Evolutionary conservation across 495 filamentous ascomycete species (phyloP).

Genomic region (Penicillium atrosanguineum): DNA sequence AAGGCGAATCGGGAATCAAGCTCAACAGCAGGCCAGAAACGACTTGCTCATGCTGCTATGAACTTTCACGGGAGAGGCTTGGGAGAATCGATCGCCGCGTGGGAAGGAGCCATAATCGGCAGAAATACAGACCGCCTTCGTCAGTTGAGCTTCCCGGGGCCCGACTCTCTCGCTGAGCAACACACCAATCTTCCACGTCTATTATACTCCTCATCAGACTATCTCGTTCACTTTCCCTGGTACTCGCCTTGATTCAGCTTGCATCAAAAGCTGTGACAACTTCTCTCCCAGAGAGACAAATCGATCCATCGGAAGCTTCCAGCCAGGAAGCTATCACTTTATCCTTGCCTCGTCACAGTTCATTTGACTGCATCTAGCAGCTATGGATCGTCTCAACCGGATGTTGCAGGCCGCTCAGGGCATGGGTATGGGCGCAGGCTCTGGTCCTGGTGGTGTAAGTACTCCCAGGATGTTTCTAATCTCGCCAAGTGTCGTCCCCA

Average conservation of each 20-base stretch:
- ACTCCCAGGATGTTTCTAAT: constrained; percentile 6
- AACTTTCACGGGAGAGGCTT: constrained; percentile 16
- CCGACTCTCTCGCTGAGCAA: constrained; percentile 5
- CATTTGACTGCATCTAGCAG: constrained; percentile 20
- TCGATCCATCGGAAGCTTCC: constrained; percentile 34
- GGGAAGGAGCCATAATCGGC: constrained; percentile 18
- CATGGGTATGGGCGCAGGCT: constrained; percentile 67
- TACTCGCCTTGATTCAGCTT: neutral
- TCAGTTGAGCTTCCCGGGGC: constrained; percentile 26
- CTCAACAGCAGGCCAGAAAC: constrained; percentile 7
- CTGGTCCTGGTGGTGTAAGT: constrained; percentile 76
- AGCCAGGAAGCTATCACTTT: constrained; percentile 33
- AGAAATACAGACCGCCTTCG: constrained; percentile 27
- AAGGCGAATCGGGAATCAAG: constrained; percentile 6
- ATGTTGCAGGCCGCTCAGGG: constrained; percentile 77
- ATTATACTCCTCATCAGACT: neutral
- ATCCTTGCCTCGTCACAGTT: constrained; percentile 18
- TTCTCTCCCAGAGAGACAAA: neutral
- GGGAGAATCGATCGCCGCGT: constrained; percentile 26
- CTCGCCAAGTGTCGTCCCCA: constrained; percentile 1
- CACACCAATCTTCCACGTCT: constrained; percentile 8
- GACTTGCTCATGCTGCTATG: constrained; percentile 19
- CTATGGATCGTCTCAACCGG: constrained; percentile 83
- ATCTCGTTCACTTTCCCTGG: neutral
- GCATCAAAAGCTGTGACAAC: neutral